Evolutionary conservation across 192 early-diverging fungal species (phyloP), one percentile per base, ranked within the genome.

Genomic region (Phlyctochytrium planicorne): DNA sequence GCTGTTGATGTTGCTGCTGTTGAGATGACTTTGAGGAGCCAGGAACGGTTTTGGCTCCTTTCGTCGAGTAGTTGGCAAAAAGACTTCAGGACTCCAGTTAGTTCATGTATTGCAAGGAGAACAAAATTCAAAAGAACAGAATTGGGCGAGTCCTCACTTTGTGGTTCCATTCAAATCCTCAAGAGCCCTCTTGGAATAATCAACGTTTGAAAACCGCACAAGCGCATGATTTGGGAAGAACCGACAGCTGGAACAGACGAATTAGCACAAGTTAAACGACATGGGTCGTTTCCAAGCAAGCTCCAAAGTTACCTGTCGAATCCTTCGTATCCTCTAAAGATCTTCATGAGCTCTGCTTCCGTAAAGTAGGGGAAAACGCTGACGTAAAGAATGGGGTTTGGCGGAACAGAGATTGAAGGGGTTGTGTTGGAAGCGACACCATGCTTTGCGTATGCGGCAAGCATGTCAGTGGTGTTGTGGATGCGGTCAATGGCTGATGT

Each of bases 361-460:
- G 80, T 75, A 37, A 82, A 80, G 50, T 80, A 78, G 4, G 80
- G 78, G 53, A 82, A 82, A 16, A 82, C 52, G 59, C 69, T 69
- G 32, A 82, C 77, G 60, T 82, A 82, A 47, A 82, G 68, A 57
- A 81, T 82, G 20, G 80, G 80, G 61, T 82, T 82, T n/a, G 80
- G 80, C 12, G 55, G 69, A 30, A 82, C 79, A 4, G 73, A 68
- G 29, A 82, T 76, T 3, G 80, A 71, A 27, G 80, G 80, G 24
- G 75, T 73, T 4, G 69, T 75, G 31, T 80, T 66, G 25, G 73
- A 66, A 6, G 79, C 74, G 29, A 78, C 80, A 14, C 78, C 75
- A 61, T 81, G 73, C 37, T 82, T 82, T 2, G 80, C 80, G 53
- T 82, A 82, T 6, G 80, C 78, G 14, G 80, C 80, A 25, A 82